Conservation (phyloP, 2,329 filamentous ascomycete genomes). For the Hirsutella thompsonii region DNA sequence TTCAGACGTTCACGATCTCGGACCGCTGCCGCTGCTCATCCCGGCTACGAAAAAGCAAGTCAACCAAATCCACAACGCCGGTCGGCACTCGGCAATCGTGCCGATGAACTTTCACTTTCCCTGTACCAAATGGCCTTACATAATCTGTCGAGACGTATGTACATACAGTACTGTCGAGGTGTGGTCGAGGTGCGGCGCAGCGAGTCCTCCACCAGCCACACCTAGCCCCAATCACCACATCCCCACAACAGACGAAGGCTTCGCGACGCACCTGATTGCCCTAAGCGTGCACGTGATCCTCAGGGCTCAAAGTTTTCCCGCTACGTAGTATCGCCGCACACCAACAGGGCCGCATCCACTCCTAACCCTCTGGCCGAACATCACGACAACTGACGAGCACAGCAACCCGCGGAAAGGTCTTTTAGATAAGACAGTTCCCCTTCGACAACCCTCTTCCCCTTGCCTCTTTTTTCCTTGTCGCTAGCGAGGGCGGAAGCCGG, state of each 20-base stretch:
- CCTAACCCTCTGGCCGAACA: conserved; percentile 21
- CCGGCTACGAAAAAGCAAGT: too few relatives aligned
- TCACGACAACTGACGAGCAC: conserved; percentile 22
- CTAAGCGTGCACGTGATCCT: conserved; percentile 21
- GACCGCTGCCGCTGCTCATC: too few relatives aligned
- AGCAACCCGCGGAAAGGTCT: conserved; percentile 29
- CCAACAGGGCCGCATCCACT: conserved; percentile 22
- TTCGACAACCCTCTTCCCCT: conserved; percentile 23
- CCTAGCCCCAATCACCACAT: conserved; percentile 1
- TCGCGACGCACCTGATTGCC: conserved; percentile 7
- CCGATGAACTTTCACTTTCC: too few relatives aligned
- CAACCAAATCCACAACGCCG: too few relatives aligned
- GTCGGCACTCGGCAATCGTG: too few relatives aligned
- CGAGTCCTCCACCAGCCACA: too few relatives aligned
- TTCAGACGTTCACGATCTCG: too few relatives aligned
- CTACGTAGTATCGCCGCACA: conserved; percentile 18
- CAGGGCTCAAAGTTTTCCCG: conserved; percentile 22
- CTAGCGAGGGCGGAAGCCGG: conserved; percentile 30
- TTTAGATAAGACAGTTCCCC: conserved; percentile 29
- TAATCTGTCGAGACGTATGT: too few relatives aligned
- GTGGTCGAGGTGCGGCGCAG: too few relatives aligned
- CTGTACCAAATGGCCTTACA: not conserved
- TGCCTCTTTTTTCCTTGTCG: conserved; percentile 23
- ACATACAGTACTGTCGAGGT: too few relatives aligned
- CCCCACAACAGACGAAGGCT: too few relatives aligned